Evolutionary conservation across 1,284 basidiomycete genomes (phyloP), one percentile per base, ranked within the genome.

Genomic region (Athelia psychrophila): DNA sequence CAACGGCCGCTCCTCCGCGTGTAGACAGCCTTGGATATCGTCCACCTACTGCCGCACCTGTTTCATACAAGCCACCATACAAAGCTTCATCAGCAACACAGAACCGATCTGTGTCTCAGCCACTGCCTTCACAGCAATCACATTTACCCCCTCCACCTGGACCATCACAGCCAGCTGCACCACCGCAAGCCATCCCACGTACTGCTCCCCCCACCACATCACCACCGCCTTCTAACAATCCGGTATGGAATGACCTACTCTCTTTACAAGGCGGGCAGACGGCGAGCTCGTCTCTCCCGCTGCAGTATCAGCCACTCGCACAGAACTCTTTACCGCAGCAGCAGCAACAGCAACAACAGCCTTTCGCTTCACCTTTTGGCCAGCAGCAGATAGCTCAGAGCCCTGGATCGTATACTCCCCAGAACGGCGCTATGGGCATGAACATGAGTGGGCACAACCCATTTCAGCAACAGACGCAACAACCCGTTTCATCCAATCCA

Each of bases 171-270:
- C 27, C 27, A 30, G 27, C 13, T 30, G 27, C 27, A 5, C 27
- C 5, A 30, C 27, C 27, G 27, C 27, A 30, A 13, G 27, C 38
- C 38, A 6, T 9, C n/a, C 38, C 8, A 42, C 20, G 8, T 55
- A 38, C 66, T 58, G 47, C 48, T 52, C 18, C 51, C 59, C 19
- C 56, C 55, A 12, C 47, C 51, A 10, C 63, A 30, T 6, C 13
- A 30, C 5, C 58, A 44, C 57, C 57, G 18, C 57, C 60, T 36
- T 51, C 53, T 16, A 58, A 60, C 22, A 68, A 64, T 20, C 68
- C 74, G 32, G 70, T 77, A 9, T 84, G 78, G 81, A 68, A 75
- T 36, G 80, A 83, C 58, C 69, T 84, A 19, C 66, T 76, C 25
- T 77, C 78, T 13, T 64, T 84, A 16, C 76, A 80, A 54, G 64